Conservation (phyloP, 768 basidiomycete species). For the Tricholoma saponaceum region DNA sequence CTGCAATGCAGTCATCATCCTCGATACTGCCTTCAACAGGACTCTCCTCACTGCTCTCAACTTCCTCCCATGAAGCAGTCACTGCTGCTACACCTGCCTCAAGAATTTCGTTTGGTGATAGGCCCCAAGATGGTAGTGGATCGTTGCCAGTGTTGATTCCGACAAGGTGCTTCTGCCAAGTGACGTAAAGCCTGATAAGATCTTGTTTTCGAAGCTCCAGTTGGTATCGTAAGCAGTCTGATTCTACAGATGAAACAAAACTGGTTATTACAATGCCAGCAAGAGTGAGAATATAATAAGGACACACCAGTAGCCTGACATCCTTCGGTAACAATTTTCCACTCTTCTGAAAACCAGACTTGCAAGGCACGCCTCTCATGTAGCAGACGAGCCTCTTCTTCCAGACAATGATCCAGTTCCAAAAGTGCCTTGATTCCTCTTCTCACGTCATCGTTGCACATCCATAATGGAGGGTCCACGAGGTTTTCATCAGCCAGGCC, state of each 20-base stretch:
- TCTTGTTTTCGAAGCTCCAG: background rate
- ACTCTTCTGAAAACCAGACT: too few species aligned
- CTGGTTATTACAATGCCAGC: background rate
- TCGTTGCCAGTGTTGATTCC: background rate
- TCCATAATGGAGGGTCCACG: constrained; percentile 19
- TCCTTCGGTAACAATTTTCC: constrained; percentile 9
- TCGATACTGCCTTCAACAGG: background rate
- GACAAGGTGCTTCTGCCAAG: background rate
- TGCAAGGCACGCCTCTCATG: constrained; percentile 5
- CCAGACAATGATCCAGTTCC: constrained; percentile 14
- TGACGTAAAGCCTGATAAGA: background rate
- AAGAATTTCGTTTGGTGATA: background rate
- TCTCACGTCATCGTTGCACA: constrained; percentile 20
- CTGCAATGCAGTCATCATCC: background rate
- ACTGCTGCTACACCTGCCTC: background rate
- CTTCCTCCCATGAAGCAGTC: background rate
- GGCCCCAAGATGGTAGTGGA: background rate
- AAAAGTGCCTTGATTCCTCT: constrained; percentile 26
- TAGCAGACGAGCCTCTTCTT: constrained; percentile 20
- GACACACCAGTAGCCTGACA: background rate
- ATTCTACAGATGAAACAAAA: background rate
- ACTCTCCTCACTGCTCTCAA: background rate
- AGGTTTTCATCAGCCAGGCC: constrained; percentile 21
- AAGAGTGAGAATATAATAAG: background rate
- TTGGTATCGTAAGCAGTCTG: background rate